These are phyloP conservation scores for Naegleria fowleri DNA, from an alignment of 208 protist species.

Conservation along the genomic window DNA sequence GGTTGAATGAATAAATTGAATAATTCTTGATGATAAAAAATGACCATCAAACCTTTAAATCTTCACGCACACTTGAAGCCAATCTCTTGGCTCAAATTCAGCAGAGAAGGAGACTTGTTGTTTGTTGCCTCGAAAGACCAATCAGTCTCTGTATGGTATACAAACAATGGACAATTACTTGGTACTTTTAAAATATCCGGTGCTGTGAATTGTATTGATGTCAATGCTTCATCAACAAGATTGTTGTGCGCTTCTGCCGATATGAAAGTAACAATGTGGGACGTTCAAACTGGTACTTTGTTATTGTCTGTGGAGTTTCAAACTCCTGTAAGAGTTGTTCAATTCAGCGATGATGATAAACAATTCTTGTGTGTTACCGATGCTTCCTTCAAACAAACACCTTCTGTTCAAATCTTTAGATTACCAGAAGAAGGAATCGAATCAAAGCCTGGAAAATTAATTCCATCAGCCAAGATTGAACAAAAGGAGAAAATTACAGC, in stretches of 20 bases:
- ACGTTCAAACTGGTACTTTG: slow-evolving; percentile 77
- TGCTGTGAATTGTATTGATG: slow-evolving; percentile 84
- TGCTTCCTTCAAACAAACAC: slow-evolving; percentile 47
- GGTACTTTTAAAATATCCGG: slow-evolving; percentile 86
- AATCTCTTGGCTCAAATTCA: slow-evolving; percentile 89
- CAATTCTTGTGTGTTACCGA: slow-evolving; percentile 82
- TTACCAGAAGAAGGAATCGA: slow-evolving; percentile 52
- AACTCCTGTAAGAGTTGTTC: slow-evolving; percentile 63
- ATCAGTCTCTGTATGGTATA: slow-evolving; percentile 80
- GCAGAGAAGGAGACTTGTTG: slow-evolving; percentile 92
- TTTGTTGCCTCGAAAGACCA: slow-evolving; percentile 89
- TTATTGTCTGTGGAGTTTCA: slow-evolving; percentile 62
- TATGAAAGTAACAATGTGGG: slow-evolving; percentile 70
- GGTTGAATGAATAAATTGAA: no score
- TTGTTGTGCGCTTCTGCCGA: slow-evolving; percentile 68
- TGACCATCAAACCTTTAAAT: slow-evolving; percentile 5
- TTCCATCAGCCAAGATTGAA: background rate
- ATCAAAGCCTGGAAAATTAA: slow-evolving; percentile 33
- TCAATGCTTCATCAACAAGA: slow-evolving; percentile 70
- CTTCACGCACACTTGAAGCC: slow-evolving; percentile 30
- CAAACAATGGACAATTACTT: slow-evolving; percentile 82
- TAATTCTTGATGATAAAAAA: slow-evolving; percentile 12
- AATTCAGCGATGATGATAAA: slow-evolving; percentile 78
- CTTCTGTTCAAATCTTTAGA: slow-evolving; percentile 78
- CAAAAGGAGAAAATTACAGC: slow-evolving; percentile 60